phyloP scores from a whole-genome alignment of 2,329 filamentous ascomycete genomes.

The Rutstroemia sydowiana region DNA sequence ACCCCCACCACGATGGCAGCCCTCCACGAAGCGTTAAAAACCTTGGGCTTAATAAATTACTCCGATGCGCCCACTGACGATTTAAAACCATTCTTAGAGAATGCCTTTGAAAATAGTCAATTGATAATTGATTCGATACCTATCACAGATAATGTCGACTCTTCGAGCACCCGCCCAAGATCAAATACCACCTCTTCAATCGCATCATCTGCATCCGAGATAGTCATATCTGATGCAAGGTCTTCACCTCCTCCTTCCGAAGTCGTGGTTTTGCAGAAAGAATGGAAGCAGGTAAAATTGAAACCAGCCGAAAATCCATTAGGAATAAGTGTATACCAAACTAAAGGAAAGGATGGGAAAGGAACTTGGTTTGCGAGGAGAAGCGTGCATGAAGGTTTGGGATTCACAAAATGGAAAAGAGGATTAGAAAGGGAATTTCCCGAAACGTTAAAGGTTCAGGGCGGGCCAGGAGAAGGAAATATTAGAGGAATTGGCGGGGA shows the following conservation, averaged over 20 bases:
- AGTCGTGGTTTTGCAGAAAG: constrained; percentile 59
- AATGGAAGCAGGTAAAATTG: constrained; percentile 78
- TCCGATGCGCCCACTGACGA: constrained; percentile 38
- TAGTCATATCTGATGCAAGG: constrained; percentile 45
- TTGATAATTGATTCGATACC: constrained; percentile 73
- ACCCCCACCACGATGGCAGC: constrained; percentile 38
- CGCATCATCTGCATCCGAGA: constrained; percentile 40
- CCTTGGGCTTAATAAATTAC: constrained; percentile 50
- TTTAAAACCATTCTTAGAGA: constrained; percentile 45
- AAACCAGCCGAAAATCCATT: constrained; percentile 66
- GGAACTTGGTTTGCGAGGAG: constrained; percentile 85
- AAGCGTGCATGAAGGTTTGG: constrained; percentile 72
- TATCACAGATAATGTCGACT: constrained; percentile 37
- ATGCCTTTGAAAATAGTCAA: constrained; percentile 60
- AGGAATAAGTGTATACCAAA: constrained; percentile 71
- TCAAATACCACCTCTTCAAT: constrained; percentile 46
- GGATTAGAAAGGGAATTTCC: constrained; percentile 74
- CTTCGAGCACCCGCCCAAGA: constrained; percentile 45
- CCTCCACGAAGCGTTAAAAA: constrained; percentile 52
- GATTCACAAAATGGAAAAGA: constrained; percentile 70
- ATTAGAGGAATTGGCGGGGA: constrained; percentile 84
- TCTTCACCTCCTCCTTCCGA: constrained; percentile 34
- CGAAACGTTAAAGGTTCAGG: constrained; percentile 65
- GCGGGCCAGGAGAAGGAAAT: constrained; percentile 62
- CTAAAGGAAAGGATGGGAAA: constrained; percentile 69